Conservation (phyloP, 2,329 filamentous ascomycete genomes). For the Triangularia setosa region DNA sequence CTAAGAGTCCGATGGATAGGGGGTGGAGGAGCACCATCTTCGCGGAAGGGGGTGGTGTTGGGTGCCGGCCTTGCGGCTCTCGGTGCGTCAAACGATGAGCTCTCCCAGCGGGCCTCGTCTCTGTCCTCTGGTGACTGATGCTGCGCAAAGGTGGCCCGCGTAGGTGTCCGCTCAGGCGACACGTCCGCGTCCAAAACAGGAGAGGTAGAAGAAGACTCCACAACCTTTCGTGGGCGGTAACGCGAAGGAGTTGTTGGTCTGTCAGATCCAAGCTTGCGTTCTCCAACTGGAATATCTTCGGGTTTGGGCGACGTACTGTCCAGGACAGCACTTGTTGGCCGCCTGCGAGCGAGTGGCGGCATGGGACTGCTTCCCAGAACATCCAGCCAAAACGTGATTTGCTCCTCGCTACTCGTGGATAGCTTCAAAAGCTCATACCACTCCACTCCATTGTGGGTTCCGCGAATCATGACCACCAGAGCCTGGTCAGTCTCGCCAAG, state of each 20-base stretch:
- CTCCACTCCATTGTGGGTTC: slow-evolving; percentile 57
- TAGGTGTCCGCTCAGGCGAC: slow-evolving; percentile 38
- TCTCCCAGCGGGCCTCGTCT: slow-evolving; percentile 34
- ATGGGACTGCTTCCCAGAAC: slow-evolving; percentile 60
- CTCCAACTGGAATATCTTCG: slow-evolving; percentile 38
- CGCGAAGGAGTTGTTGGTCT: slow-evolving; percentile 35
- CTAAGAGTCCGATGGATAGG: slow-evolving; percentile 48
- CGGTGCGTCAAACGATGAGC: slow-evolving; percentile 36
- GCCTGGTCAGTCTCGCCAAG: slow-evolving; percentile 66
- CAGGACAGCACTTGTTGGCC: slow-evolving; percentile 21
- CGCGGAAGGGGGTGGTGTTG: slow-evolving; percentile 39
- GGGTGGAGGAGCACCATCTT: slow-evolving; percentile 54
- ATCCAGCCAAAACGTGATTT: slow-evolving; percentile 80
- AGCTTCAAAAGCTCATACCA: slow-evolving; percentile 87
- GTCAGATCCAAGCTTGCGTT: slow-evolving; percentile 30
- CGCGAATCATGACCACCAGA: slow-evolving; percentile 83
- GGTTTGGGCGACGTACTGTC: slow-evolving; percentile 19
- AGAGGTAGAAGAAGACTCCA: slow-evolving; percentile 15
- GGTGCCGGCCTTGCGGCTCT: slow-evolving; percentile 33
- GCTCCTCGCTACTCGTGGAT: slow-evolving; percentile 69
- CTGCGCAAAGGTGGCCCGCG: slow-evolving; percentile 31
- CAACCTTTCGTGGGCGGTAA: slow-evolving; percentile 31
- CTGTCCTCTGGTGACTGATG: slow-evolving; percentile 19
- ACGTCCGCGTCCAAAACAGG: slow-evolving; percentile 16
- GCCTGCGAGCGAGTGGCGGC: slow-evolving; percentile 37